Percentiles rank a stretch among this genome's conserved stretches.
Evolutionary conservation across 2,329 filamentous ascomycete species (phyloP).

Genomic region (Cercospora sp.): DNA sequence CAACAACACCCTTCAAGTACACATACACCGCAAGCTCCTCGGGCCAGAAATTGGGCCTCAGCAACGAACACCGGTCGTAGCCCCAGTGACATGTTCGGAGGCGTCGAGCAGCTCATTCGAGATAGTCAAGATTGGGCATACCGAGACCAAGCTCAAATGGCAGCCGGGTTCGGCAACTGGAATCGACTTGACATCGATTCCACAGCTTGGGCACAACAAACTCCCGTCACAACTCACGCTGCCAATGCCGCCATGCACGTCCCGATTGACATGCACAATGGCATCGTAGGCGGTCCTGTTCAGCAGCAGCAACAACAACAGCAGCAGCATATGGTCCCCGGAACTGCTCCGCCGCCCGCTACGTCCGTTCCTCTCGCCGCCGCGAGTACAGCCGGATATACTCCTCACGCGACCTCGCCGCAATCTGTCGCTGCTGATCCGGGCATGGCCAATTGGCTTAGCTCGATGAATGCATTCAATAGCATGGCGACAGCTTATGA

Average conservation of each 20-base stretch:
- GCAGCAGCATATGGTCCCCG: conserved; percentile 4
- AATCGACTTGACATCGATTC: conserved; percentile 34
- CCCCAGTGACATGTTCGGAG: conserved; percentile 59
- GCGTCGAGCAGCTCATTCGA: conserved; percentile 60
- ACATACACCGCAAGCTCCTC: conserved; percentile 24
- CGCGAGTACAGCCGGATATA: not conserved
- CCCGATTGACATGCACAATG: not conserved
- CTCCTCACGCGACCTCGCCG: not conserved
- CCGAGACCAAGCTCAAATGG: conserved; percentile 62
- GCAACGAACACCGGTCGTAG: conserved; percentile 29
- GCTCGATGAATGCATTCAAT: conserved; percentile 35
- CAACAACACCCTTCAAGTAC: conserved; percentile 31
- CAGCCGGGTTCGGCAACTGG: conserved; percentile 65
- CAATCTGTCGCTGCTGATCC: conserved; percentile 11
- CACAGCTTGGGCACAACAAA: conserved; percentile 19
- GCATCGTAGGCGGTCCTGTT: conserved; percentile 5
- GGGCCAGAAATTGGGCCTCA: conserved; percentile 13
- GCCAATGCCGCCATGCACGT: not conserved
- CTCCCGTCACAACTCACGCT: not conserved
- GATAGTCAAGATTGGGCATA: conserved; percentile 65
- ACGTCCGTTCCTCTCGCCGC: not conserved
- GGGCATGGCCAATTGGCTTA: conserved; percentile 32
- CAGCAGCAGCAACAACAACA: not conserved
- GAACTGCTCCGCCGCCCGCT: not conserved
- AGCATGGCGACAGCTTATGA: conserved; percentile 39